These are phyloP conservation scores for Metschnikowia henanensis DNA, from an alignment of 805 yeast species.

Conservation along the genomic window DNA sequence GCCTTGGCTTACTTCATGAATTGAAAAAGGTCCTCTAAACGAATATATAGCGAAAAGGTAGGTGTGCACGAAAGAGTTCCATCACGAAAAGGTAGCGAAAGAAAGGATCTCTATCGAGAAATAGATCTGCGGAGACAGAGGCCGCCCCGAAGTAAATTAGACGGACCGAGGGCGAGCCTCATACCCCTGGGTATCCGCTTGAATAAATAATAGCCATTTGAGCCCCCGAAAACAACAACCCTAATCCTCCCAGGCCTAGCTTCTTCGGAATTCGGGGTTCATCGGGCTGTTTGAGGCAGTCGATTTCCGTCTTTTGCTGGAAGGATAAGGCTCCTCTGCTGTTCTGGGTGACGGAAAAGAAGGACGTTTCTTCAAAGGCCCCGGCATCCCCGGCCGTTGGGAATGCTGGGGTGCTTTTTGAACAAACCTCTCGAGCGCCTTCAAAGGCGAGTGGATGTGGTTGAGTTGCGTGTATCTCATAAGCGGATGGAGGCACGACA, in stretches of 20 bases:
- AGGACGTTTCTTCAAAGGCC: background rate
- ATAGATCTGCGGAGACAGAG: too few relatives aligned
- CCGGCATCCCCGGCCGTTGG: background rate
- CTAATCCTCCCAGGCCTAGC: background rate
- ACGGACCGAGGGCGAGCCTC: too few relatives aligned
- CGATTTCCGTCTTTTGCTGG: slow-evolving; percentile 15
- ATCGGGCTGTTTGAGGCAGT: slow-evolving; percentile 13
- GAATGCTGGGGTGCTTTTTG: slow-evolving; percentile 12
- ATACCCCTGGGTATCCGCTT: too few relatives aligned
- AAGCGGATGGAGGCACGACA: slow-evolving; percentile 67
- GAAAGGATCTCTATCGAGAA: too few relatives aligned
- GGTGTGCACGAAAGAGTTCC: too few relatives aligned
- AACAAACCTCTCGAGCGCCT: slow-evolving; percentile 48
- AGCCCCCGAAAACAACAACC: too few relatives aligned
- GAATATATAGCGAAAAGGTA: too few relatives aligned
- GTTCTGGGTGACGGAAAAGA: slow-evolving; percentile 14
- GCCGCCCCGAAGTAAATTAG: too few relatives aligned
- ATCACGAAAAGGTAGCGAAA: too few relatives aligned
- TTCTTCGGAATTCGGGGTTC: slow-evolving; percentile 7
- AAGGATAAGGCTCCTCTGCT: slow-evolving; percentile 10
- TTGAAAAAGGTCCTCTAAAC: too few relatives aligned
- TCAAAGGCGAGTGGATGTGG: slow-evolving; percentile 52
- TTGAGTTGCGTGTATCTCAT: slow-evolving; percentile 55
- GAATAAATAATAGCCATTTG: too few relatives aligned
- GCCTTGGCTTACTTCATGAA: too few relatives aligned